Conservation (phyloP, 768 basidiomycete genomes). For the Pisolithus tinctorius region DNA sequence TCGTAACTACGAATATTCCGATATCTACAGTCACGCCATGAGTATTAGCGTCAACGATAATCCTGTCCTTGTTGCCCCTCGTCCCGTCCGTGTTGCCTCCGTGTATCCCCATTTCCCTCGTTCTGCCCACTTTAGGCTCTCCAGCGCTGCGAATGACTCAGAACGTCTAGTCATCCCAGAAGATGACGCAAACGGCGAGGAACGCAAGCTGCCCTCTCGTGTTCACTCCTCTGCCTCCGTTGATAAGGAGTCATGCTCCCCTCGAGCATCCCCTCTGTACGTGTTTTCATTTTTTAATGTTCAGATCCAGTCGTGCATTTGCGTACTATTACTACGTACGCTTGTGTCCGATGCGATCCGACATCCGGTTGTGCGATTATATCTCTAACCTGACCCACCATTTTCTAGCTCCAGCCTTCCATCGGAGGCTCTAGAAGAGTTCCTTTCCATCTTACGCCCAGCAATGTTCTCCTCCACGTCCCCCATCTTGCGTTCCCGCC, state of each 20-base stretch:
- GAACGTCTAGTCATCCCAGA: constrained; percentile 30
- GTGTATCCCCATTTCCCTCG: constrained; percentile 26
- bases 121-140: constrained; percentile 28
- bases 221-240: constrained; percentile 22
- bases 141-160: constrained; percentile 28
- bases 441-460: constrained; percentile 69
- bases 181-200: constrained; percentile 27
- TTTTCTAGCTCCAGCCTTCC: constrained; percentile 43
- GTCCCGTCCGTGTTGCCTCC: constrained; percentile 52
- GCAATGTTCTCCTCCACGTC: constrained; percentile 52
- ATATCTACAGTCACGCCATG: constrained; percentile 28
- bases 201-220: constrained; percentile 15
- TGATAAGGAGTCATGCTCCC: constrained; percentile 42
- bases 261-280: constrained; percentile 56
- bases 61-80: constrained; percentile 71
- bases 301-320: neutral
- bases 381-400: constrained; percentile 6
- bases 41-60: constrained; percentile 47
- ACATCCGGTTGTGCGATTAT: neutral
- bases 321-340: constrained; percentile 10
- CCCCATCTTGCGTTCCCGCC: constrained; percentile 50
- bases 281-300: constrained; percentile 11
- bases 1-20: constrained; percentile 8
- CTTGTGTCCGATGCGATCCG: constrained; percentile 8
- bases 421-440: constrained; percentile 76